Conservation (phyloP, 345 rosid species). For the Angophora floribunda region DNA sequence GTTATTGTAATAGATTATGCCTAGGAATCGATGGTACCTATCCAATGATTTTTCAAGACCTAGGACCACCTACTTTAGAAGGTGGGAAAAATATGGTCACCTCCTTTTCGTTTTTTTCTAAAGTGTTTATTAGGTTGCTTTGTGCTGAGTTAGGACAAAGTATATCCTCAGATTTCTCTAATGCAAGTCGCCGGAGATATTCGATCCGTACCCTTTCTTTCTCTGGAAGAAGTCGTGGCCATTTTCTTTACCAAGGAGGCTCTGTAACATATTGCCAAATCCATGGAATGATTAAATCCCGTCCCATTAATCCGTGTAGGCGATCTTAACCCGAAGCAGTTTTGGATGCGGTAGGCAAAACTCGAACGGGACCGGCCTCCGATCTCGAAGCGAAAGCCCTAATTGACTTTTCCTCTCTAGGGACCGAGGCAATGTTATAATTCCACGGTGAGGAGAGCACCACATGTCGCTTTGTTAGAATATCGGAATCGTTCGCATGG, state of each 20-base stretch:
- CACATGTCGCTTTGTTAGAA: not conserved
- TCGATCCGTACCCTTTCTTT: not conserved
- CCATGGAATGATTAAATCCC: not conserved
- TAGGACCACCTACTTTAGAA: not conserved
- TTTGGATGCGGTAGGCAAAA: not conserved
- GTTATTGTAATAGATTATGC: not conserved
- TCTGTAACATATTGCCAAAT: not conserved
- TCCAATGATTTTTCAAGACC: not conserved
- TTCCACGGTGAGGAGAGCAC: not conserved
- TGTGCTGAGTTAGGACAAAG: not conserved
- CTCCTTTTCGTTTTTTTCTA: not conserved
- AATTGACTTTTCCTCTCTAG: not conserved
- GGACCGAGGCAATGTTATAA: not conserved
- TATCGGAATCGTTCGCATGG: not conserved
- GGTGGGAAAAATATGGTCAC: not conserved
- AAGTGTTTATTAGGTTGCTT: not conserved
- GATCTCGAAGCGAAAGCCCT: not conserved
- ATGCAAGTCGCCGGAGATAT: not conserved
- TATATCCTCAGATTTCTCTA: not conserved
- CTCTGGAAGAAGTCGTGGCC: not conserved
- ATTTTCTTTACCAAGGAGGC: not conserved
- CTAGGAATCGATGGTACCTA: not conserved
- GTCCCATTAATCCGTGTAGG: accelerated
- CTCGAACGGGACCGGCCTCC: not conserved
- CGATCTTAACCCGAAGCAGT: not conserved